phyloP scores from a whole-genome alignment of 2,329 filamentous ascomycete species.

The Neonectria magnoliae region DNA sequence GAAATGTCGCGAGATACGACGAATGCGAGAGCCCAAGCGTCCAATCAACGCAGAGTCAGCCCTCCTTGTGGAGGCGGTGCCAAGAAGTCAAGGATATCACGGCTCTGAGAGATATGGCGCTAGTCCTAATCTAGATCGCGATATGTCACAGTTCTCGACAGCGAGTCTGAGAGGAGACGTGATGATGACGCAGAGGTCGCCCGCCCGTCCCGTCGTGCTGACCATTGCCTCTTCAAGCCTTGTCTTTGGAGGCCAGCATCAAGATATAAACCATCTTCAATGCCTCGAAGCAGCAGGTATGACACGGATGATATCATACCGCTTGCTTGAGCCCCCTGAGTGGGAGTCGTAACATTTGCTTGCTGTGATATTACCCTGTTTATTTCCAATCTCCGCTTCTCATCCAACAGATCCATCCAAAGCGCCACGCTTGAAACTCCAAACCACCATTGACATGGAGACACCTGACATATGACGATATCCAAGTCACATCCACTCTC shows the following conservation, averaged over 20 bases:
- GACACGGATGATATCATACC: no score
- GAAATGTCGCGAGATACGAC: slow-evolving; percentile 40
- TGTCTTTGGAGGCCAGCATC: background rate
- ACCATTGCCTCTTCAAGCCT: background rate
- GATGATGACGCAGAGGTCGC: slow-evolving; percentile 2
- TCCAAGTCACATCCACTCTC: background rate
- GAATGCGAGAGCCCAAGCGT: slow-evolving; percentile 40
- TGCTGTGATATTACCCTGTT: background rate
- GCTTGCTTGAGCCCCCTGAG: background rate
- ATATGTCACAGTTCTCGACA: background rate
- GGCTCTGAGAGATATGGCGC: background rate
- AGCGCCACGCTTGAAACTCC: slow-evolving; percentile 19
- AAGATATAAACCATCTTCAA: background rate
- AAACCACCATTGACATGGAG: background rate
- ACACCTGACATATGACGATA: background rate
- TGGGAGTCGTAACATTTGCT: background rate
- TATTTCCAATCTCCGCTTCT: background rate
- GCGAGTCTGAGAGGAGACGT: no score
- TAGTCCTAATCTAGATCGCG: background rate
- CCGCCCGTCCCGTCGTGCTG: background rate
- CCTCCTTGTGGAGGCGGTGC: slow-evolving; percentile 27
- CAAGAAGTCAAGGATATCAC: slow-evolving; percentile 2
- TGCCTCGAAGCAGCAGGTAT: background rate
- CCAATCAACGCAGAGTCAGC: slow-evolving; percentile 27
- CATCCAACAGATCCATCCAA: slow-evolving; percentile 7